Conservation (phyloP, 2,329 filamentous ascomycete genomes). For the Botrytis galanthina region DNA sequence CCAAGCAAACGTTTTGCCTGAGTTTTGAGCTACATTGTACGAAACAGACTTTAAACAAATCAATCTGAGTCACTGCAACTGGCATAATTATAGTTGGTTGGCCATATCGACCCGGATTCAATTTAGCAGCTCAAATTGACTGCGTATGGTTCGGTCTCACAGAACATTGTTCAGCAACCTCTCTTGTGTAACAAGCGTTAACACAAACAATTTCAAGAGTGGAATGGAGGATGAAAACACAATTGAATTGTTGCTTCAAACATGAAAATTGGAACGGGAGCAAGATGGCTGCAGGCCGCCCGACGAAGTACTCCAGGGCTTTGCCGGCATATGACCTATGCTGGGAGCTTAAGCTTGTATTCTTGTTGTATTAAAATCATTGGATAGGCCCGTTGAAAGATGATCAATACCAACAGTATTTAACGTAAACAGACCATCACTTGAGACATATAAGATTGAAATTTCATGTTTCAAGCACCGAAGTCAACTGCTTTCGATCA, state of each 20-base stretch:
- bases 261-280: background rate
- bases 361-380: background rate
- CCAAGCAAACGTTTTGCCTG: background rate
- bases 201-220: background rate
- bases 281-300: background rate
- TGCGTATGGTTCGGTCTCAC: background rate
- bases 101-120: background rate
- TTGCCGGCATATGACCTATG: background rate
- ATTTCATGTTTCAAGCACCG: background rate
- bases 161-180: background rate
- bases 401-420: background rate
- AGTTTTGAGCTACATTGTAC: background rate
- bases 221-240: background rate
- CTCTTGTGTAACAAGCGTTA: background rate
- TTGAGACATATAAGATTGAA: background rate
- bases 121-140: background rate
- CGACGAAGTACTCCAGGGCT: background rate
- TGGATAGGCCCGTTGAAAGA: background rate
- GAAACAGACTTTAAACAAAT: background rate
- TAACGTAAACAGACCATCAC: background rate
- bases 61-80: background rate
- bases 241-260: background rate
- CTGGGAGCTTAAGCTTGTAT: background rate
- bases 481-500: background rate
- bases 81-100: background rate